Evolutionary conservation across 225 moss, liverwort and hornwort species (phyloP).

Genomic region (Asterella californica): DNA sequence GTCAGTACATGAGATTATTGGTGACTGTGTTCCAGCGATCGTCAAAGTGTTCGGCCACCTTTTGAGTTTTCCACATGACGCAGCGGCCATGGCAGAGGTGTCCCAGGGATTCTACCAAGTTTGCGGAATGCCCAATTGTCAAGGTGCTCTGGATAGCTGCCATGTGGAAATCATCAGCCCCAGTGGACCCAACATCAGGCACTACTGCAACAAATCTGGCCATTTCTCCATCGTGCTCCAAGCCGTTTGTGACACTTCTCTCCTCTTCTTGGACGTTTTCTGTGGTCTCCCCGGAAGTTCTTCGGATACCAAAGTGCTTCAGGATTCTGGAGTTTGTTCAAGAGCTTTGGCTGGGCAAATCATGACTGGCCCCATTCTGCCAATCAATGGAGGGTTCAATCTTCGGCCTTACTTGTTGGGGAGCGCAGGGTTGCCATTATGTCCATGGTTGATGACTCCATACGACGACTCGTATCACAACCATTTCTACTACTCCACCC

Average conservation of each 20-base stretch:
- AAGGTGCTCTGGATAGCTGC: conserved; percentile 15
- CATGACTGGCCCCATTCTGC: conserved; percentile 17
- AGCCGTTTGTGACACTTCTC: conserved; percentile 20
- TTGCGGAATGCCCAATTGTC: conserved; percentile 19
- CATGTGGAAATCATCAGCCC: conserved; percentile 19
- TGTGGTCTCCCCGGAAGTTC: conserved; percentile 18
- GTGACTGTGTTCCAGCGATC: conserved; percentile 20
- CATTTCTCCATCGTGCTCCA: conserved; percentile 24
- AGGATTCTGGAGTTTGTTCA: not conserved
- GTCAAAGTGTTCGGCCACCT: conserved; percentile 19
- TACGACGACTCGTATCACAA: no score
- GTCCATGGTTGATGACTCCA: conserved; percentile 22
- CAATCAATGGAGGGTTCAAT: conserved; percentile 22
- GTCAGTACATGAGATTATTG: conserved; percentile 19
- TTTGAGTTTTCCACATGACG: conserved; percentile 7
- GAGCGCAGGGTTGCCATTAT: conserved; percentile 13
- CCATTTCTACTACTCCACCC: no score
- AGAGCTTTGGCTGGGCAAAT: conserved; percentile 15
- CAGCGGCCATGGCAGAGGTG: conserved; percentile 15
- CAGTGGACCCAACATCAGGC: conserved; percentile 15
- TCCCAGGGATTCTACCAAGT: conserved; percentile 1
- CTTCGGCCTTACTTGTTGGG: conserved; percentile 19
- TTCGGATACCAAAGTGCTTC: conserved; percentile 12
- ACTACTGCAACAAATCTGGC: conserved; percentile 21
- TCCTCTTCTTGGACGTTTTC: conserved; percentile 13